Conservation (phyloP, 345 rosid species). For the Eutrema yunnanense region DNA sequence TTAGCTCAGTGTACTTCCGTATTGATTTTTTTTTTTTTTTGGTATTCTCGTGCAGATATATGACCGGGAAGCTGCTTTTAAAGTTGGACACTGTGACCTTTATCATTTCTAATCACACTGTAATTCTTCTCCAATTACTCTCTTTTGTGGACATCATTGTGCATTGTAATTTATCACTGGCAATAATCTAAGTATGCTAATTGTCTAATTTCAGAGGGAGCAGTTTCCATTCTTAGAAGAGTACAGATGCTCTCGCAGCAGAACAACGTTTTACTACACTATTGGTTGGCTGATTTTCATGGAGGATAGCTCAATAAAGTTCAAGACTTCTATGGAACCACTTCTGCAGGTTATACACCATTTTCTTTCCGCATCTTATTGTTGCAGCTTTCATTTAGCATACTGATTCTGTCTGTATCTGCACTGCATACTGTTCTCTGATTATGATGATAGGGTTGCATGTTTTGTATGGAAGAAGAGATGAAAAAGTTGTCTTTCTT, state of each 20-base stretch:
- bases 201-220: slow-evolving; percentile 66
- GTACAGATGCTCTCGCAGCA: slow-evolving; percentile 88
- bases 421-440: not conserved
- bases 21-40: not conserved
- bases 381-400: not conserved
- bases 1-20: not conserved
- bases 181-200: not conserved
- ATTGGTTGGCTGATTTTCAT: slow-evolving; percentile 95
- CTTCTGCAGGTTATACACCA: slow-evolving; percentile 54
- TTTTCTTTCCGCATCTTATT: slow-evolving; percentile 2
- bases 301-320: slow-evolving; percentile 97
- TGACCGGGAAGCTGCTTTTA: slow-evolving; percentile 97
- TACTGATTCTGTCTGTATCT: not conserved
- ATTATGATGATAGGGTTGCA: not conserved
- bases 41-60: slow-evolving; percentile 54
- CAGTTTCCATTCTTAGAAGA: slow-evolving; percentile 93
- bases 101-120: slow-evolving; percentile 93
- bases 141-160: slow-evolving; percentile 11
- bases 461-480: not conserved
- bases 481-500: not conserved
- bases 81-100: slow-evolving; percentile 89
- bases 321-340: slow-evolving; percentile 96
- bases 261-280: slow-evolving; percentile 92
- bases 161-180: slow-evolving; percentile 4
- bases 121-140: slow-evolving; percentile 32